These are phyloP conservation scores for Cicer bijugum DNA, from an alignment of 306 rosid genomes.

Conservation along the genomic window DNA sequence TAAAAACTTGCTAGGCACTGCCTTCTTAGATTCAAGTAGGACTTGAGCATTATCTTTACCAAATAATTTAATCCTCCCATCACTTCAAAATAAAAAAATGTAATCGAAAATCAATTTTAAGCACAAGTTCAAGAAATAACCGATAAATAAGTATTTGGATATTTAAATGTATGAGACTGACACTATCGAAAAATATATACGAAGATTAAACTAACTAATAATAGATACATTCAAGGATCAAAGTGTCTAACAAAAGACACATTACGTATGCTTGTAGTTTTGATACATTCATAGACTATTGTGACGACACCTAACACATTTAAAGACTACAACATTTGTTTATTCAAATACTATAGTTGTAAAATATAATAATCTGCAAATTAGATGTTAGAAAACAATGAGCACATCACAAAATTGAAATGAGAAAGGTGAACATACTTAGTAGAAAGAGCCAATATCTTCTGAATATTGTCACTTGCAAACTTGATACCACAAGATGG, in stretches of 20 bases:
- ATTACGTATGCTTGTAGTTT: too few species aligned
- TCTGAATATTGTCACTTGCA: slow-evolving; percentile 70
- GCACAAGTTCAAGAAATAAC: slow-evolving; percentile 10
- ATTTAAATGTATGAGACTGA: too few species aligned
- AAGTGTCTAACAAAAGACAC: too few species aligned
- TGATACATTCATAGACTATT: too few species aligned
- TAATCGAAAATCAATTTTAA: slow-evolving; percentile 11
- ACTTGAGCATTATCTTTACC: slow-evolving; percentile 77
- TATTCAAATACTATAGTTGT: too few species aligned
- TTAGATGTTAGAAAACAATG: not conserved
- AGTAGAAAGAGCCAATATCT: slow-evolving; percentile 77
- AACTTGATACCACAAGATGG: slow-evolving; percentile 63
- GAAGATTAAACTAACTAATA: too few species aligned
- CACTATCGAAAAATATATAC: too few species aligned
- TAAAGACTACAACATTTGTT: too few species aligned
- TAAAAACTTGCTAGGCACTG: slow-evolving; percentile 73
- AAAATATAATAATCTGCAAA: not conserved
- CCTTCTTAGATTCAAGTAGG: slow-evolving; percentile 68
- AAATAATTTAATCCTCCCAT: slow-evolving; percentile 82
- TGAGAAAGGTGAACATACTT: slow-evolving; percentile 52
- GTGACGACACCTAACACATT: too few species aligned
- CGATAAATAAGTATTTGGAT: too few species aligned
- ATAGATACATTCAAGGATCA: too few species aligned
- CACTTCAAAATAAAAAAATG: slow-evolving; percentile 48
- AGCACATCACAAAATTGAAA: slow-evolving; percentile 10